Evolutionary conservation across 192 early-diverging fungal species (phyloP).

Genomic region (Coemansia sp.): DNA sequence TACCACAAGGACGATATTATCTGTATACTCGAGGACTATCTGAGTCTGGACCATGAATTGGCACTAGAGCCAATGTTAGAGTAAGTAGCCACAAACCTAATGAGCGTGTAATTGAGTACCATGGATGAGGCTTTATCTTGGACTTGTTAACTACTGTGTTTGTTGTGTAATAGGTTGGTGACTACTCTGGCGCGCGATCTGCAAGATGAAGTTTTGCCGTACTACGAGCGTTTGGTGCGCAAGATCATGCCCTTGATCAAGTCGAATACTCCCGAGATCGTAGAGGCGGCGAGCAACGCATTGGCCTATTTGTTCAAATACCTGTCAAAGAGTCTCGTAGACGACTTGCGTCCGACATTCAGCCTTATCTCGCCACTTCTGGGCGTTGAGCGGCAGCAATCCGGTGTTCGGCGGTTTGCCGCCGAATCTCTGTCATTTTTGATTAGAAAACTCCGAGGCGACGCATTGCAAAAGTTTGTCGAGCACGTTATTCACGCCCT

Average conservation of each 20-base stretch:
- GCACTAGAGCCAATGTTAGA: slow-evolving; percentile 85
- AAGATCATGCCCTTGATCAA: slow-evolving; percentile 71
- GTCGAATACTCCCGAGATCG: slow-evolving; percentile 66
- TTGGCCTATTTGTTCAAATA: slow-evolving; percentile 94
- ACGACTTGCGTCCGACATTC: slow-evolving; percentile 75
- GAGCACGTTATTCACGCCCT: slow-evolving; percentile 61
- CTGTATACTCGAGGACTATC: slow-evolving; percentile 63
- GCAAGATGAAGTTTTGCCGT: slow-evolving; percentile 86
- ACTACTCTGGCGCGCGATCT: slow-evolving; percentile 88
- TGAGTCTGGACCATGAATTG: slow-evolving; percentile 64
- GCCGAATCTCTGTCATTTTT: slow-evolving; percentile 93
- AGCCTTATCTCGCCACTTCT: slow-evolving; percentile 77
- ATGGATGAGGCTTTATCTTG: not conserved
- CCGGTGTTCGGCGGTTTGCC: slow-evolving; percentile 84
- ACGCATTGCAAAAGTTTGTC: slow-evolving; percentile 65
- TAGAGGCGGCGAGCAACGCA: slow-evolving; percentile 86
- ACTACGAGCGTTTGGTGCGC: slow-evolving; percentile 69
- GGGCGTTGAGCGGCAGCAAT: slow-evolving; percentile 66
- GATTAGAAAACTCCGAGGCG: slow-evolving; percentile 73
- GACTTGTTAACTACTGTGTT: not conserved
- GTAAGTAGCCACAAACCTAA: slow-evolving; percentile 50
- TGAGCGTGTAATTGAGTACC: not conserved
- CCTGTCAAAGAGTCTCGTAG: slow-evolving; percentile 68
- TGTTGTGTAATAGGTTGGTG: slow-evolving; percentile 58
- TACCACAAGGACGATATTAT: slow-evolving; percentile 87